phyloP scores from a whole-genome alignment of 139 green algal genomes.

The Coelastrella sp. region DNA sequence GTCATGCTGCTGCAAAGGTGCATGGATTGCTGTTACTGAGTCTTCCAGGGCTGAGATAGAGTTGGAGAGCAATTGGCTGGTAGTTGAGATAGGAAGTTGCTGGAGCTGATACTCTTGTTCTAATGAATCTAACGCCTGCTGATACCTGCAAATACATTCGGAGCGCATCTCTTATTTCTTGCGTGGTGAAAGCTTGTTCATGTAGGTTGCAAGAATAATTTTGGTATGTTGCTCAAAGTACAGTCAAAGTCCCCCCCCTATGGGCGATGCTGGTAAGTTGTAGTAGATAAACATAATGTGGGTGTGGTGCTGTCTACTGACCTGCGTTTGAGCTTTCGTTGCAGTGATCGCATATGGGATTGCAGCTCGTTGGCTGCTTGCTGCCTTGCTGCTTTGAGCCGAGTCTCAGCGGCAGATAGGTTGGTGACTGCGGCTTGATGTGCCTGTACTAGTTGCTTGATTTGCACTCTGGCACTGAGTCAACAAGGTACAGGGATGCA shows the following conservation, averaged over 20 bases:
- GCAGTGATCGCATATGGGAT: neutral
- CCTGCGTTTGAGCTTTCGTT: neutral
- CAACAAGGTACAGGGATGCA: too few relatives aligned
- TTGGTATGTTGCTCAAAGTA: too few relatives aligned
- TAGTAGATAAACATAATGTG: too few relatives aligned
- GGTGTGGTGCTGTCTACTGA: neutral
- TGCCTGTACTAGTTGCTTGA: neutral
- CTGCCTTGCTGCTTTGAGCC: constrained; percentile 7
- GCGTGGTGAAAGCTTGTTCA: too few relatives aligned
- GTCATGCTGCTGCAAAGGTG: neutral
- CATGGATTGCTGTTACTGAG: neutral
- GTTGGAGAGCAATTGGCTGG: neutral
- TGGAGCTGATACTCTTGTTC: constrained; percentile 23
- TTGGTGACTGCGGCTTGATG: neutral
- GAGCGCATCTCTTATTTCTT: too few relatives aligned
- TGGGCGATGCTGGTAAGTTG: too few relatives aligned
- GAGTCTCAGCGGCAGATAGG: neutral
- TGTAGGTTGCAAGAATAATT: neutral
- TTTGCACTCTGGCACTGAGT: constrained; percentile 4
- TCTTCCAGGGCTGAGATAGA: neutral
- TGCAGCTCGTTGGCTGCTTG: neutral
- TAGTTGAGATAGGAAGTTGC: neutral
- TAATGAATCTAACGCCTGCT: neutral
- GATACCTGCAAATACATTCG: neutral
- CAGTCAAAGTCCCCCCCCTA: too few relatives aligned